Base-by-base conservation (phyloP, 768 basidiomycete genomes). In the Mrakia frigida region DNA sequence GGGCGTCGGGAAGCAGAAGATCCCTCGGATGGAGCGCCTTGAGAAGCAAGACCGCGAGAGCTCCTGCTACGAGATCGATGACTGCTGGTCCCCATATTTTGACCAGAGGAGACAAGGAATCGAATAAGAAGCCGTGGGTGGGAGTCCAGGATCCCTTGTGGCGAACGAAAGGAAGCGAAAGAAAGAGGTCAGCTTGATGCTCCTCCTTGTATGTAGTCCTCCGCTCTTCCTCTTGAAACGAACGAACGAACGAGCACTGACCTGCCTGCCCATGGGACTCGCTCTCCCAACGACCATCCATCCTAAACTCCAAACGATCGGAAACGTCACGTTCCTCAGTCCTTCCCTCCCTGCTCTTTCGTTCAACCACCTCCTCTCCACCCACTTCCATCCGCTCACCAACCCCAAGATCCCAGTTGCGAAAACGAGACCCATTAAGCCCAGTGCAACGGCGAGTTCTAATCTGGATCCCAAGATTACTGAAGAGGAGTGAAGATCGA, bases 121-220 rank as follows among this genome's bases (percentile, higher is more conserved):
- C 74, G 39, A 75, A 70, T 18, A 75, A n/a, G 35, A 70, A 35
- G 67, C 74, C 74, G 11, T 41, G 21, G 28, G 56, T 35, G 25
- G 67, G 67, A 11, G 74, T 74, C 74, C 74, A 74, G 5, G 60
- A 31, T 23, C 59, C 74, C 74, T 74, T 50, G 35, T 35, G 31
- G 4, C 3, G 52, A 9, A n/a, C 37, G 33, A 73, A 23, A 0
- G 33, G 46, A 50, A n/a, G 53, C 1, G 21, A 35, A 18, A 18
- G 23, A 37, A 31, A 3, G 28, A 33, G 31, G 63, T 65, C 6
- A 65, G 35, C 63, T 65, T 18, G 63, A 65, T 16, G 33, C 28
- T 63, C 33, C 35, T 21, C 60, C n/a, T 11, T 16, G 7, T 61
- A 4, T 33, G 10, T 31, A 5, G 2, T 53, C 71, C 5, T n/a